Evolutionary conservation across 1,284 basidiomycete genomes (phyloP), one percentile per base, ranked within the genome.

Genomic region (Earliella scabrosa): DNA sequence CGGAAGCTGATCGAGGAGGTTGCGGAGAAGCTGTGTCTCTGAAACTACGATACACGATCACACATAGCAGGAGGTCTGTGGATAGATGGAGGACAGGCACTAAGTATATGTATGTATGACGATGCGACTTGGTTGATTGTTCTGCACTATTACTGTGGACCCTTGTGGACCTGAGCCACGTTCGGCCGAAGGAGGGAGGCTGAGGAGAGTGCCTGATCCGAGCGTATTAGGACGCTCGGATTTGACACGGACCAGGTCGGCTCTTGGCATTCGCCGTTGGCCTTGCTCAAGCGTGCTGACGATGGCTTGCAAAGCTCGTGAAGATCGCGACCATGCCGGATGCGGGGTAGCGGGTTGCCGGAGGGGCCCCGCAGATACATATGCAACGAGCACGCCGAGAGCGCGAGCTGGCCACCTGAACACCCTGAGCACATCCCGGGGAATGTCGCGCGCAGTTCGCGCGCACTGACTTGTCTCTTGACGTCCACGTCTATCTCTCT

Each of bases 1-100:
- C 75, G 76, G 54, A 83, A 77, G 65, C 65, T 94, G 56, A 73
- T 91, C 0, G 75, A 80, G 51, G 92, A 94, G 69, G 85, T 93
- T 16, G 86, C 76, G 7, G 72, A 70, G 40, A 74, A 76, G 58
- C 64, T 84, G 29, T 82, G 81, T 51, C 67, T 67, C 13, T 69
- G 55, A 60, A 20, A 20, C 9, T 14, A 34, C 16, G 32, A 34
- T 39, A 18, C 9, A 23, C 32, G 32, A 18, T 32, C 20, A 23
- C 8, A 29, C 32, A 4, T 31, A 13, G n/a, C 6, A 21, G n/a
- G n/a, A n/a, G n/a, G n/a, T n/a, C n/a, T n/a, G n/a, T n/a, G n/a
- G n/a, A n/a, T n/a, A n/a, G n/a, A n/a, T n/a, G n/a, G n/a, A n/a
- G n/a, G n/a, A n/a, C n/a, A n/a, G n/a, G n/a, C n/a, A n/a, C n/a